Percentiles rank a stretch among this genome's conserved stretches.
phyloP scores from a whole-genome alignment of 176 grass and related monocot genomes.

The Lolium rigidum region DNA sequence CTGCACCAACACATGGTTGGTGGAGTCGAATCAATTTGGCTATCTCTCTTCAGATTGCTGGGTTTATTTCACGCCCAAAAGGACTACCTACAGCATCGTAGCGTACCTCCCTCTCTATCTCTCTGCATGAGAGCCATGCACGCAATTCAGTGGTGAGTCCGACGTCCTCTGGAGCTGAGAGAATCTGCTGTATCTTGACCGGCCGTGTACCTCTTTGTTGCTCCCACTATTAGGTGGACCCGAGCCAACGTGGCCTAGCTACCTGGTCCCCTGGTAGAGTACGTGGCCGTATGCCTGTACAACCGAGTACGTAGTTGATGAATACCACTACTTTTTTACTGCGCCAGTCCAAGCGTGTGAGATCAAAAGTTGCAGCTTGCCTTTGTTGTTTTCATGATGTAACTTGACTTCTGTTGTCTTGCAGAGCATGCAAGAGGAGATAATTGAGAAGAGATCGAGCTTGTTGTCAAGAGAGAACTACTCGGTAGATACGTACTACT shows the following conservation, averaged over 20 bases:
- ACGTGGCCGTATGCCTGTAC: not conserved
- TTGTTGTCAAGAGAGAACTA: too few relatives aligned
- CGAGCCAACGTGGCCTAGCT: not conserved
- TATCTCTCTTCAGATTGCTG: slow-evolving; percentile 42
- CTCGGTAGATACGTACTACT: too few relatives aligned
- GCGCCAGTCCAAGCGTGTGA: not conserved
- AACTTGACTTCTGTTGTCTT: too few relatives aligned
- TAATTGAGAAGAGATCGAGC: too few relatives aligned
- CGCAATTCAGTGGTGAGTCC: not conserved
- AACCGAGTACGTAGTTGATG: not conserved
- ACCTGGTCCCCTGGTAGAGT: not conserved
- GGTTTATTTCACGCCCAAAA: slow-evolving; percentile 28
- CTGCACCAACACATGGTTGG: slow-evolving; percentile 23
- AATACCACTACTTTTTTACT: not conserved
- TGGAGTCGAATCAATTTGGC: slow-evolving; percentile 54
- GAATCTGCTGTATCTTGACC: slow-evolving; percentile 47
- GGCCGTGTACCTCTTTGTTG: slow-evolving; percentile 24
- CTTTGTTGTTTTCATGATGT: not conserved
- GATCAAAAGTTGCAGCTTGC: not conserved
- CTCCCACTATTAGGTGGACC: slow-evolving; percentile 32
- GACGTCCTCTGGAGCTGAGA: not conserved
- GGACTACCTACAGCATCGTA: not conserved
- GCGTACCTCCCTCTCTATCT: not conserved
- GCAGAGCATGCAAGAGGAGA: too few relatives aligned
- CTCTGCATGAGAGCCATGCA: slow-evolving; percentile 2